A percentile compares a stretch with the other conserved stretches of the same genome.
These are phyloP conservation scores for Drosera spatulata DNA, from an alignment of 179 eudicot genomes.

Conservation along the genomic window DNA sequence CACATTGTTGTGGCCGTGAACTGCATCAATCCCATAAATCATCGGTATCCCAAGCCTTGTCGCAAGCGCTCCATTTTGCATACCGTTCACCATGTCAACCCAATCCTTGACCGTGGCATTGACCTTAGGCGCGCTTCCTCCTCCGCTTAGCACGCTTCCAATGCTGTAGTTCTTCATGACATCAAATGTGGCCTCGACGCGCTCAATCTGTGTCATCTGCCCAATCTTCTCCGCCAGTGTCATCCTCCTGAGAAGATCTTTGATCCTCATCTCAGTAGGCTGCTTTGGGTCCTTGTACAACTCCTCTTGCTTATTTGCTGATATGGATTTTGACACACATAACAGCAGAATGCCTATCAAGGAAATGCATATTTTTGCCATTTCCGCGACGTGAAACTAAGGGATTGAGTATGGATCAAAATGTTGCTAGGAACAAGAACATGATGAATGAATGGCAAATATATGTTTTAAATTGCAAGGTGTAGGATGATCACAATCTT, in stretches of 20 bases:
- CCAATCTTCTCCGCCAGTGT: slow-evolving; percentile 50
- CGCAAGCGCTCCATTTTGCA: slow-evolving; percentile 54
- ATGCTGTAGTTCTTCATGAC: slow-evolving; percentile 33
- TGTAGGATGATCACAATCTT: no score
- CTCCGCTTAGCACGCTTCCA: slow-evolving; percentile 70
- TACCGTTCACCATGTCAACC: slow-evolving; percentile 53
- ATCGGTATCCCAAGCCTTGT: slow-evolving; percentile 70
- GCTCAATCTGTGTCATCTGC: slow-evolving; percentile 48
- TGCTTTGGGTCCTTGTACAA: slow-evolving; percentile 30
- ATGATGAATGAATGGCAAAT: no score
- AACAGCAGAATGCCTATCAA: slow-evolving; percentile 15
- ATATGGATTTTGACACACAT: background rate
- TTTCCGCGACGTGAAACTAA: slow-evolving; percentile 1
- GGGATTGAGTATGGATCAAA: no score
- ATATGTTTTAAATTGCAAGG: no score
- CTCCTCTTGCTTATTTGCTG: slow-evolving; percentile 12
- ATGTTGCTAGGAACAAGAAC: no score
- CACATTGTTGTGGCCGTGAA: slow-evolving; percentile 64
- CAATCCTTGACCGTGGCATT: slow-evolving; percentile 42
- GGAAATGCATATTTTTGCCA: slow-evolving; percentile 7
- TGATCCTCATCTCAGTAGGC: slow-evolving; percentile 16
- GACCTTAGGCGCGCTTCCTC: slow-evolving; percentile 59
- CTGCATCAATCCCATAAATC: slow-evolving; percentile 72
- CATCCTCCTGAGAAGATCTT: slow-evolving; percentile 34
- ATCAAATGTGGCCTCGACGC: slow-evolving; percentile 35